Base-by-base conservation (phyloP, 495 filamentous ascomycete genomes). In the Wilcoxina mikolae region DNA sequence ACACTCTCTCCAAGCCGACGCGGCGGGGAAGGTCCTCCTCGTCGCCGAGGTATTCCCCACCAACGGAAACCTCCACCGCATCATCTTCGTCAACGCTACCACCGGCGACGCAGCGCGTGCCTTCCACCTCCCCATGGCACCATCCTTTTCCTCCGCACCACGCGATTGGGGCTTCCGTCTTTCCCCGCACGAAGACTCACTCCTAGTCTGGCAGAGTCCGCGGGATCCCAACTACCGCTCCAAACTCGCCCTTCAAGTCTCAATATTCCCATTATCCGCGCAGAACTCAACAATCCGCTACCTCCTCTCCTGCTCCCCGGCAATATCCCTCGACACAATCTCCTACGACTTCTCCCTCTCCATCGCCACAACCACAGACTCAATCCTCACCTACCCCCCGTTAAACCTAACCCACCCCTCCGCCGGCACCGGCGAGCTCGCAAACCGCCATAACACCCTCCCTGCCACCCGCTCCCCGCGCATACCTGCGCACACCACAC, bases 11-110 rank as follows among this genome's bases (percentile, higher is more conserved):
- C 44, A 33, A 3, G 46, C 53, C 4, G 59, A 62, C 49, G 28
- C 15, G 1, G 4, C 24, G 4, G 59, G 59, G 1, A 5, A 11
- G 3, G 17, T 52, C 45, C 51, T 62, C 15, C 23, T 62, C 3
- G 51, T 59, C 11, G 48, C 31, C 1, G 53, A 62, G 41, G 28
- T 29, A 9, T 62, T 62, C 38, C 53, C 50, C 10, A 31, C 55
- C 17, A 29, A 51, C 18, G 24, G 54, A 18, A 62, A 62, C 38
- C 57, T 59, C 18, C 57, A 62, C 33, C 33, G 57, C 2, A 41
- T 62, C 9, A 54, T 59, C 15, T 43, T 62, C 10, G 20, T 59
- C 44, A 26, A 51, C 23, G 53, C 59, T 2, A 39, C 23, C 7
- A 44, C 56, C 4, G 57, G 59, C 20, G 53, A 47, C 3, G 31